Conservation (phyloP, 768 basidiomycete species). For the Amyloporia xantha region DNA sequence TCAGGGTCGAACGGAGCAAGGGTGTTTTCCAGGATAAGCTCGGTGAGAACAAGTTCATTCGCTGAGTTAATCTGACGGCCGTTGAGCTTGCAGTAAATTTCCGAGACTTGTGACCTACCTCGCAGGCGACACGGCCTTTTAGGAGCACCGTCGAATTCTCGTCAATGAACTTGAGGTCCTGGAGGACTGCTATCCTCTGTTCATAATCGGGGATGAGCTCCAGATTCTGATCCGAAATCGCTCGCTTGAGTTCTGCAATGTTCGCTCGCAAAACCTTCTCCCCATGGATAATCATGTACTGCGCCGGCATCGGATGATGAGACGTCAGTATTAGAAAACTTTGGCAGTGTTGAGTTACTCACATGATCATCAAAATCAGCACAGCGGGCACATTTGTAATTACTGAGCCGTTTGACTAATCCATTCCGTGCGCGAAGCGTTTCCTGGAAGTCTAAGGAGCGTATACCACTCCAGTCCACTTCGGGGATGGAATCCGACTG, state of each 20-base stretch:
- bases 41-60: conserved; percentile 94
- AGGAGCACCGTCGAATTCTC: conserved; percentile 92
- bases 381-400: conserved; percentile 50
- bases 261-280: conserved; percentile 68
- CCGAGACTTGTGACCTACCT: conserved; percentile 41
- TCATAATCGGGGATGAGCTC: conserved; percentile 97
- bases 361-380: conserved; percentile 71
- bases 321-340: too few species aligned
- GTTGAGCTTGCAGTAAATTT: not conserved
- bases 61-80: conserved; percentile 84
- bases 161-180: conserved; percentile 89
- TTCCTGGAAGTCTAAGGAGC: conserved; percentile 91
- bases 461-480: conserved; percentile 75
- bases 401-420: conserved; percentile 37
- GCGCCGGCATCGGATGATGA: too few species aligned
- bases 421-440: conserved; percentile 52
- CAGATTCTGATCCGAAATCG: conserved; percentile 93
- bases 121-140: conserved; percentile 97
- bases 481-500: conserved; percentile 50
- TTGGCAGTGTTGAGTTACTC: conserved; percentile 24
- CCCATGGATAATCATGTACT: conserved; percentile 77
- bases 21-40: conserved; percentile 94
- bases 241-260: conserved; percentile 72
- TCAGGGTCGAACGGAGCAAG: conserved; percentile 87
- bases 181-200: conserved; percentile 84